Evolutionary conservation across 768 basidiomycete genomes (phyloP), one percentile per base, ranked within the genome.

Genomic region (Roridomyces roridus): DNA sequence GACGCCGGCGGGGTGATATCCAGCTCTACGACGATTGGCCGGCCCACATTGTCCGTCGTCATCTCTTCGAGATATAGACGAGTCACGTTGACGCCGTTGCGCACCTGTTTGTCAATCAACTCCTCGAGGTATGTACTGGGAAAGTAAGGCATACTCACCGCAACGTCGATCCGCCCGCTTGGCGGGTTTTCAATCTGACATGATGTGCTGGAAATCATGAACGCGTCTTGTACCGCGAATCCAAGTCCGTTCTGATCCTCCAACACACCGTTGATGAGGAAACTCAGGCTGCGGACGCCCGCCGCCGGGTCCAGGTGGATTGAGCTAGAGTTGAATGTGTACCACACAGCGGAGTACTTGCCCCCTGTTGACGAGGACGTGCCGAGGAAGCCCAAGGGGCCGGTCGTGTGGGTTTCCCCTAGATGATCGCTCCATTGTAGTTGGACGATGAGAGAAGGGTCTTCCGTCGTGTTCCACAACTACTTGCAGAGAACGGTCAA

Each of bases 231-330:
- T 12, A 54, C 24, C 1, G 36, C 12, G 17, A 47, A 46, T 23
- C 53, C 53, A 6, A 47, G 1, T 15, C 53, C 53, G 8, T 23
- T 46, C 18, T 55, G 53, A 31, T 55, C 53, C 18, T 47, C 53
- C 14, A 47, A 29, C 17, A 2, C 25, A 23, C 17, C 40, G 40
- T 55, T 18, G 6, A 55, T 24, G 17, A 18, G 15, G 31, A 55
- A 55, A n/a, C 28, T 29, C 45, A 55, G 39, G 29, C 8, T 20
- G 14, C 26, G 34, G 26, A 55, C 26, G 5, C 46, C 53, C 1
- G 53, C 39, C 6, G 29, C 14, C 14, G 39, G 7, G n/a, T 40
- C 39, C 6, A 40, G 39, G 7, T 6, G 6, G 39, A 40, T 7
- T 40, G 39, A 25, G n/a, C n/a, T n/a, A 7, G 14, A 4, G 26